phyloP scores from a whole-genome alignment of 768 basidiomycete species.

The Leccinum boreale region DNA sequence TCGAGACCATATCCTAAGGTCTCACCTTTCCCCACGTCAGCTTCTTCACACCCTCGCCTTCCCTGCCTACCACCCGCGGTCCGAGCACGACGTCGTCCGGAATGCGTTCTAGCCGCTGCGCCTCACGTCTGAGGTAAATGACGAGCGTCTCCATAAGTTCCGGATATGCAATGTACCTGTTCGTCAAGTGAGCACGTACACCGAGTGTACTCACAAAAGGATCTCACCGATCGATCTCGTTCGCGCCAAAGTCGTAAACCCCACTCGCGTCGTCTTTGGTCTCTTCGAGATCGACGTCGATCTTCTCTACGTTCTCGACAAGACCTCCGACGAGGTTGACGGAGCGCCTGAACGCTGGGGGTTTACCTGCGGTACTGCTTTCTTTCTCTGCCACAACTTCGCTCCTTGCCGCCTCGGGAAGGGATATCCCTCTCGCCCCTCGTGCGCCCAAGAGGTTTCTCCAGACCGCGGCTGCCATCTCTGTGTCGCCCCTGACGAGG shows the following conservation, averaged over 20 bases:
- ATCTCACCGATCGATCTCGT: constrained; percentile 40
- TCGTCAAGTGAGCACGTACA: constrained; percentile 17
- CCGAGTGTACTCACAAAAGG: background rate
- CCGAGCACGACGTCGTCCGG: constrained; percentile 40
- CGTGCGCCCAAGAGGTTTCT: constrained; percentile 85
- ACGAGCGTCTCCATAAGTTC: constrained; percentile 71
- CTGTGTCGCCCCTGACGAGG: constrained; percentile 70
- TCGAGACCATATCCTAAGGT: constrained; percentile 9
- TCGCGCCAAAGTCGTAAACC: constrained; percentile 63
- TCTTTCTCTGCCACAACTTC: background rate
- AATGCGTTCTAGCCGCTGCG: constrained; percentile 59
- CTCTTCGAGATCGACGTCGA: constrained; percentile 59
- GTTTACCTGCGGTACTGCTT: background rate
- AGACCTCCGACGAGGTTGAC: constrained; percentile 71
- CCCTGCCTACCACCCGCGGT: constrained; percentile 29
- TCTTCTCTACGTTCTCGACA: constrained; percentile 55
- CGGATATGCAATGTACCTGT: constrained; percentile 71
- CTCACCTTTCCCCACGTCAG: constrained; percentile 29
- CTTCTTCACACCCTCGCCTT: constrained; percentile 30
- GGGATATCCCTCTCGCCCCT: constrained; percentile 69
- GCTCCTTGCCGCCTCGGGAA: constrained; percentile 13
- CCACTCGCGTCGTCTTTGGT: constrained; percentile 63
- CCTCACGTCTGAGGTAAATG: constrained; percentile 67
- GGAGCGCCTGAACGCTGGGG: constrained; percentile 48
- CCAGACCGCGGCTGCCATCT: constrained; percentile 88